Evolutionary conservation across 768 basidiomycete genomes (phyloP).

Genomic region (Chlorophyllum brunneum): DNA sequence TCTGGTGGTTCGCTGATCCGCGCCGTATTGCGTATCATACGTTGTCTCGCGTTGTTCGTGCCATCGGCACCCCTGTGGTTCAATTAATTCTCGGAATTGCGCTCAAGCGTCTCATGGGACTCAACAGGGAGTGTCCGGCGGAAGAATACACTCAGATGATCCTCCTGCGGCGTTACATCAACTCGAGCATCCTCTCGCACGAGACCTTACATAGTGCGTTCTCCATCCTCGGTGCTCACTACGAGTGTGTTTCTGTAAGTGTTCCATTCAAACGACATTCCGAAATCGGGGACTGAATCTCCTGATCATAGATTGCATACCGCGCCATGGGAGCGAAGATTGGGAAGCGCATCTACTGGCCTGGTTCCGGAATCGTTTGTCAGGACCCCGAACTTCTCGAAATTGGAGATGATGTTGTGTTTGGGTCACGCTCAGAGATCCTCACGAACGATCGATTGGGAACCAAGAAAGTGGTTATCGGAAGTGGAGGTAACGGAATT

Average conservation of each 20-base stretch:
- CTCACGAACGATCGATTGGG: conserved; percentile 42
- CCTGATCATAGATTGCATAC: conserved; percentile 27
- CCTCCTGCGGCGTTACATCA: conserved; percentile 35
- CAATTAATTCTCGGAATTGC: conserved; percentile 35
- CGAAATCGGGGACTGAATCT: not conserved
- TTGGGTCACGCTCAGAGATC: conserved; percentile 41
- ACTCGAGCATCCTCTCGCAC: conserved; percentile 32
- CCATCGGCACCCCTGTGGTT: conserved; percentile 32
- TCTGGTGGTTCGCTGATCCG: conserved; percentile 40
- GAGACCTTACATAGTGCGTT: conserved; percentile 31
- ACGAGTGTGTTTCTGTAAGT: conserved; percentile 41
- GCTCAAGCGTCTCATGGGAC: conserved; percentile 37
- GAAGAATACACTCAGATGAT: conserved; percentile 26
- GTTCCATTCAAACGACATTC: not conserved
- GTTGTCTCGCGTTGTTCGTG: conserved; percentile 34
- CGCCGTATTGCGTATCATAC: conserved; percentile 36
- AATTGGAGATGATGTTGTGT: conserved; percentile 46
- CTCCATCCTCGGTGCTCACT: conserved; percentile 42
- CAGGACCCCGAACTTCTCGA: conserved; percentile 44
- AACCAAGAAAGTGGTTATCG: conserved; percentile 34
- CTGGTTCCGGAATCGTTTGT: conserved; percentile 41
- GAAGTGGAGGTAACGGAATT: conserved; percentile 29
- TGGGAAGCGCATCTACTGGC: conserved; percentile 47
- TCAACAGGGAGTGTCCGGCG: conserved; percentile 27
- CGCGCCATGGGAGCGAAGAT: conserved; percentile 49